phyloP scores from a whole-genome alignment of 2,329 filamentous ascomycete species.

The Verticillium longisporum region DNA sequence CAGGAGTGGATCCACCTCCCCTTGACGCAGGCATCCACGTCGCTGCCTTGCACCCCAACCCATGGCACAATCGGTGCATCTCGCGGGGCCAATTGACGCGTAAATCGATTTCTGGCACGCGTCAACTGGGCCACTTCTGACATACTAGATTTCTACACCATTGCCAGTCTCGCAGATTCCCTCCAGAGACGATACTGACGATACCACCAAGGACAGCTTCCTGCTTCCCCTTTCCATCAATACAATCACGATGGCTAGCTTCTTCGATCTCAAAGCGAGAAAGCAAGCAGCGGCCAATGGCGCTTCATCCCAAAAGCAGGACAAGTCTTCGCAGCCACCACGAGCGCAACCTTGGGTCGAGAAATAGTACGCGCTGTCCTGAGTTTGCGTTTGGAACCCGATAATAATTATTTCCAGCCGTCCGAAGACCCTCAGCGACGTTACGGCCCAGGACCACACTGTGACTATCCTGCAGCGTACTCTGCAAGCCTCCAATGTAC shows the following conservation, averaged over 20 bases:
- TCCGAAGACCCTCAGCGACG: slow-evolving; percentile 88
- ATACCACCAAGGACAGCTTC: background rate
- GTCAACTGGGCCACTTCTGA: background rate
- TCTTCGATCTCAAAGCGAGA: slow-evolving; percentile 92
- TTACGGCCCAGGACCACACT: slow-evolving; percentile 96
- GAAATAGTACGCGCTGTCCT: slow-evolving; percentile 69
- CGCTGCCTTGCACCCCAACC: background rate
- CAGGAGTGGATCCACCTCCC: background rate
- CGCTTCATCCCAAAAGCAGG: slow-evolving; percentile 56
- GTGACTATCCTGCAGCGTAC: slow-evolving; percentile 88
- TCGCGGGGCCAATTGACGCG: slow-evolving; percentile 13
- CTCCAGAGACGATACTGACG: background rate
- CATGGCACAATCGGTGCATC: background rate
- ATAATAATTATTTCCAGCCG: slow-evolving; percentile 51
- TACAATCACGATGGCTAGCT: slow-evolving; percentile 64
- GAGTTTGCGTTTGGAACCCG: slow-evolving; percentile 12
- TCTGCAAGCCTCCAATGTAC: slow-evolving; percentile 85
- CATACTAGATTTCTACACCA: background rate
- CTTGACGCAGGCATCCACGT: background rate
- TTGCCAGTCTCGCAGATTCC: background rate
- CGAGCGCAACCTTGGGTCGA: slow-evolving; percentile 92
- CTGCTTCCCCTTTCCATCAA: background rate
- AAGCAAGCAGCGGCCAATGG: slow-evolving; percentile 66
- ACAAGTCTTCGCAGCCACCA: slow-evolving; percentile 51
- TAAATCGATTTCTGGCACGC: slow-evolving; percentile 19